Percentiles rank a stretch among this genome's conserved stretches.
These are phyloP conservation scores for Vanrija sp. DNA, from an alignment of 1,284 basidiomycete genomes.

Conservation along the genomic window DNA sequence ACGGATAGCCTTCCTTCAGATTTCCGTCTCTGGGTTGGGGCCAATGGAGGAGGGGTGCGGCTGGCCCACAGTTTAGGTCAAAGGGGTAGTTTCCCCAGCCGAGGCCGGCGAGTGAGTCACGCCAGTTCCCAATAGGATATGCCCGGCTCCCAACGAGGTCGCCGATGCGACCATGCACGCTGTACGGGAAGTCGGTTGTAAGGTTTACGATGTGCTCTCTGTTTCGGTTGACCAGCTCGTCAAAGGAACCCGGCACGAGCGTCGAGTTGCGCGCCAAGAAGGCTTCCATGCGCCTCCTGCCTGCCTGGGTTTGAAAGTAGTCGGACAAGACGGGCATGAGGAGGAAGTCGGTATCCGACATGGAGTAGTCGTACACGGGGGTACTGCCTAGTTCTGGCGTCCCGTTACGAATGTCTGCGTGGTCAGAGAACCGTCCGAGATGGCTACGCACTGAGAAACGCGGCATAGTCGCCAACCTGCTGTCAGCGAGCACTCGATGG, in stretches of 20 bases:
- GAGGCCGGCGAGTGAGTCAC: slow-evolving; percentile 54
- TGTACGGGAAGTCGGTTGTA: slow-evolving; percentile 45
- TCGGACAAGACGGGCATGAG: slow-evolving; percentile 51
- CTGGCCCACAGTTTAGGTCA: slow-evolving; percentile 51
- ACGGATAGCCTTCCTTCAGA: too few relatives aligned
- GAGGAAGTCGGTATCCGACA: slow-evolving; percentile 52
- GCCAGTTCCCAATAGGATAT: slow-evolving; percentile 53
- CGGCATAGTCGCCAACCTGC: slow-evolving; percentile 32
- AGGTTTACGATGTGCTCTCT: slow-evolving; percentile 32
- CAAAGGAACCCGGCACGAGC: slow-evolving; percentile 49
- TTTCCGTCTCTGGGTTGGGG: too few relatives aligned
- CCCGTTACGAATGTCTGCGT: slow-evolving; percentile 43
- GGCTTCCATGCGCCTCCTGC: slow-evolving; percentile 28
- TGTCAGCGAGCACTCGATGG: not conserved
- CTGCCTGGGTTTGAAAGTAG: slow-evolving; percentile 44
- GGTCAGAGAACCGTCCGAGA: slow-evolving; percentile 22
- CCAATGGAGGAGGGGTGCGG: slow-evolving; percentile 54
- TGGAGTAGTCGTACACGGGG: slow-evolving; percentile 51
- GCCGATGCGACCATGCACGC: too few relatives aligned
- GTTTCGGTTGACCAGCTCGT: slow-evolving; percentile 34
- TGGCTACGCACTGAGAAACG: slow-evolving; percentile 16
- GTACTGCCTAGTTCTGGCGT: slow-evolving; percentile 48
- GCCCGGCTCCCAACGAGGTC: slow-evolving; percentile 47
- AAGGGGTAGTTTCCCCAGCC: slow-evolving; percentile 54
- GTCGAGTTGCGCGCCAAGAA: slow-evolving; percentile 42